A percentile compares a stretch with the other conserved stretches of the same genome.
phyloP scores from a whole-genome alignment of 805 yeast species.

The Wickerhamiella slavikovae region DNA sequence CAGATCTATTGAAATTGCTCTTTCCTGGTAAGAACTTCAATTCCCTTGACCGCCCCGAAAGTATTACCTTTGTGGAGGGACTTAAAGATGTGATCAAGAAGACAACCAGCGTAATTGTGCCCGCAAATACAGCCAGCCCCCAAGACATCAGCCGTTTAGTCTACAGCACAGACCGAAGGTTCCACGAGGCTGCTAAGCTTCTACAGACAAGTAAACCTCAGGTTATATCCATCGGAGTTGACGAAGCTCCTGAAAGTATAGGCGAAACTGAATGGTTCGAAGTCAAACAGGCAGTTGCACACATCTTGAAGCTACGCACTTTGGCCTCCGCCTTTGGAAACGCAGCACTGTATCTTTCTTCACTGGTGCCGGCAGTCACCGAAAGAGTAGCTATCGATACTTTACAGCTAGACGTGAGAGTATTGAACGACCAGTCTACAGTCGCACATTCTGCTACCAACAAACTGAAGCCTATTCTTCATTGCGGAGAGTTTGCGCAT shows the following conservation, averaged over 20 bases:
- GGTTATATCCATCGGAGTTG: constrained; percentile 24
- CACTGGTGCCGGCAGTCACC: constrained; percentile 58
- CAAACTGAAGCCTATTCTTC: constrained; percentile 27
- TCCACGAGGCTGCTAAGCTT: constrained; percentile 51
- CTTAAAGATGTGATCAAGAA: too few species aligned
- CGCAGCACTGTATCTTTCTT: constrained; percentile 48
- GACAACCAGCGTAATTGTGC: too few species aligned
- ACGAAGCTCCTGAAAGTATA: too few species aligned
- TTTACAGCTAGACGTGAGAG: constrained; percentile 45
- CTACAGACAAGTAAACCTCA: constrained; percentile 54
- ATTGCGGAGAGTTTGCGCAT: constrained; percentile 83
- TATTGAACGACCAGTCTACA: constrained; percentile 44
- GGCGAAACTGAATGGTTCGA: too few species aligned
- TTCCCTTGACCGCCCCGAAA: too few species aligned
- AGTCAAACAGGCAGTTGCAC: constrained; percentile 35
- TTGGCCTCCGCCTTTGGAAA: constrained; percentile 60
- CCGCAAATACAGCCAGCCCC: too few species aligned
- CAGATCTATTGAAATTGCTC: too few species aligned
- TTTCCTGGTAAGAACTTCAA: too few species aligned
- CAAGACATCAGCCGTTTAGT: too few species aligned
- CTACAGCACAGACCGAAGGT: constrained; percentile 60
- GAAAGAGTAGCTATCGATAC: constrained; percentile 68
- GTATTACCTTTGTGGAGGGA: too few species aligned
- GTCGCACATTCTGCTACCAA: constrained; percentile 41
- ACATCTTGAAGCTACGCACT: constrained; percentile 46